phyloP scores from a whole-genome alignment of 2,329 filamentous ascomycete species.

The Diaporthe caulivora region DNA sequence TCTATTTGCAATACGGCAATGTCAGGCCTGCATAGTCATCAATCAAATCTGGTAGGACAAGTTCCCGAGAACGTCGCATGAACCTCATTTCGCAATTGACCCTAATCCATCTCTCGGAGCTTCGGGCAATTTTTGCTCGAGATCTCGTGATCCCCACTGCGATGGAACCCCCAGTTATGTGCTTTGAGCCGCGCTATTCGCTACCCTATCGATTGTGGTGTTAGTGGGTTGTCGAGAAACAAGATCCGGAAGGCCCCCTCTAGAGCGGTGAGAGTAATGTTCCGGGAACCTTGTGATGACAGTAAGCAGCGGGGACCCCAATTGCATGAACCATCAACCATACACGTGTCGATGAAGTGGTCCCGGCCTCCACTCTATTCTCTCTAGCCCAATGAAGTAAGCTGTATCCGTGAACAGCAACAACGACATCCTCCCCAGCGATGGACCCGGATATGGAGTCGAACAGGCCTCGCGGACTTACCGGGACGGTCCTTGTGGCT shows the following conservation, averaged over 20 bases:
- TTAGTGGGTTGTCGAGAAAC: not conserved
- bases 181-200: slow-evolving; percentile 17
- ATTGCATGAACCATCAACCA: slow-evolving; percentile 30
- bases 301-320: slow-evolving; percentile 19
- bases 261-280: slow-evolving; percentile 26
- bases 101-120: slow-evolving; percentile 4
- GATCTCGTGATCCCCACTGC: slow-evolving; percentile 11
- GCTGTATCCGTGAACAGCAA: not conserved
- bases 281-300: slow-evolving; percentile 2
- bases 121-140: slow-evolving; percentile 2
- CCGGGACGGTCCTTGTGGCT: slow-evolving; percentile 28
- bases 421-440: not conserved
- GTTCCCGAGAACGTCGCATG: not conserved
- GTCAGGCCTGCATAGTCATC: no score
- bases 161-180: not conserved
- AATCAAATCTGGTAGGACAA: no score
- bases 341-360: slow-evolving; percentile 34
- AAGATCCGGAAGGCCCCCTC: not conserved
- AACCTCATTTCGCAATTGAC: not conserved
- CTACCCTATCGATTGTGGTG: slow-evolving; percentile 3
- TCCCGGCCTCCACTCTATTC: slow-evolving; percentile 2
- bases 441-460: slow-evolving; percentile 12
- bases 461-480: slow-evolving; percentile 15
- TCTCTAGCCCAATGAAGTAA: slow-evolving; percentile 30
- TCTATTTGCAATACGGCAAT: no score